Percentiles rank a stretch among this genome's conserved stretches.
These are phyloP conservation scores for Licmophora abbreviata DNA, from an alignment of 108 stramenopile genomes.

Conservation along the genomic window DNA sequence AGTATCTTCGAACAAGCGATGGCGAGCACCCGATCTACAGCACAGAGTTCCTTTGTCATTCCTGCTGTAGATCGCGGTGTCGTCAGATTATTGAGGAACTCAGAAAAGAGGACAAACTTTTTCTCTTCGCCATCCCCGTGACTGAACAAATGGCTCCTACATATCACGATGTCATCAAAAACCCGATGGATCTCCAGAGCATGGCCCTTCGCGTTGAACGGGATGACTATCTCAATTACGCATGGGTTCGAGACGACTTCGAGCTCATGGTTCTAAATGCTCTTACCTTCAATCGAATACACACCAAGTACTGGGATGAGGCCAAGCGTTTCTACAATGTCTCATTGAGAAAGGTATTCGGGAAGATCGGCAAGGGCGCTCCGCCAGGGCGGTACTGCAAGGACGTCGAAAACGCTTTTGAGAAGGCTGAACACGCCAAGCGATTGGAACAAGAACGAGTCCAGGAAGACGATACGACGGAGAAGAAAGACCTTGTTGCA, in stretches of 20 bases:
- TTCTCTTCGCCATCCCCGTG: conserved; percentile 76
- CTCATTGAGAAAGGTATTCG: conserved; percentile 30
- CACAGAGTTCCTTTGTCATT: conserved; percentile 51
- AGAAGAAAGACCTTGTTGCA: conserved; percentile 61
- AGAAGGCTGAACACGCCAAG: conserved; percentile 29
- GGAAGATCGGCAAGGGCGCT: conserved; percentile 33
- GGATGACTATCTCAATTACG: conserved; percentile 59
- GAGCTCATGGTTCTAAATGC: conserved; percentile 85
- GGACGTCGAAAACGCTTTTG: conserved; percentile 28
- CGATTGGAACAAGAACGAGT: conserved; percentile 43
- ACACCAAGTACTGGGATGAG: conserved; percentile 52
- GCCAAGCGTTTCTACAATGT: conserved; percentile 47
- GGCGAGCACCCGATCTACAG: conserved; percentile 50
- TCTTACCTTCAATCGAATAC: conserved; percentile 65
- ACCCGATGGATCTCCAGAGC: conserved; percentile 96
- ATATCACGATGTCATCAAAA: conserved; percentile 84
- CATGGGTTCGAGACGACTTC: conserved; percentile 68
- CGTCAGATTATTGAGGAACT: conserved; percentile 31
- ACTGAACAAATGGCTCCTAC: conserved; percentile 81
- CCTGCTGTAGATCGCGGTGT: conserved; percentile 43
- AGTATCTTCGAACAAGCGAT: conserved; percentile 38
- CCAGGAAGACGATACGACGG: conserved; percentile 41
- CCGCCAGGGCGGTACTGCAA: conserved; percentile 35
- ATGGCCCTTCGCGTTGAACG: conserved; percentile 46
- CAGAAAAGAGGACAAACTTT: conserved; percentile 42